Evolutionary conservation across 2,329 filamentous ascomycete genomes (phyloP), one percentile per base, ranked within the genome.

Genomic region (Monilinia laxa): DNA sequence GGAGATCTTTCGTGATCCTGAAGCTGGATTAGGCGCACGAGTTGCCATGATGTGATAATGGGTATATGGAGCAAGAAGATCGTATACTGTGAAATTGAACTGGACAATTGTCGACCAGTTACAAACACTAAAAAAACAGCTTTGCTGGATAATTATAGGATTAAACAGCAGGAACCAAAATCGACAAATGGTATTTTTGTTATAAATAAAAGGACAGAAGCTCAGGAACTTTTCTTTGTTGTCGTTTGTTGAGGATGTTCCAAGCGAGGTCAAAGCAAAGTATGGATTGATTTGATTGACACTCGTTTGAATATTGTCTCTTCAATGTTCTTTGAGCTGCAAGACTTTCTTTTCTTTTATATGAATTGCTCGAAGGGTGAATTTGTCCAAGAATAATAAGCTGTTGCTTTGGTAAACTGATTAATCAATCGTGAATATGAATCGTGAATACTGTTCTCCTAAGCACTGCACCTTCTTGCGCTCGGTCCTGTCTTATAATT

Each of bases 1-100:
- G 66, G 93, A 98, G 79, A 99, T 99, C 86, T 98, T 99, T 78
- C 95, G 87, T 74, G 88, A 89, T 74, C 85, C 85, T 75, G 84
- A 80, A 67, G 84, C 69, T 31, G 74, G 73, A 70, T 77, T 77
- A 40, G 80, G 79, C 83, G 87, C 75, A 82, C 85, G 71, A 75
- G 82, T 80, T 68, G 84, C 76, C 71, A 75, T 76, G 52, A 60
- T 73, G 40, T 4, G 49, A 31, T 49, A 11, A 31, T 55, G 25
- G 42, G 12, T 60, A 55, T 45, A 35, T 65, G 25, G 45, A 51
- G 49, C 7, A 12, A 38, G n/a, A 45, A 35, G 42, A 42, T 59
- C 11, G 60, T 53, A 52, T 58, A 23, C n/a, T 65, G 23, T 47
- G 45, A 45, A 42, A 54, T 52, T 28, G 49, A 54, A 49, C 62